Evolutionary conservation across 352 stramenopile genomes (phyloP).

Genomic region (Poterioochromonas sp.): DNA sequence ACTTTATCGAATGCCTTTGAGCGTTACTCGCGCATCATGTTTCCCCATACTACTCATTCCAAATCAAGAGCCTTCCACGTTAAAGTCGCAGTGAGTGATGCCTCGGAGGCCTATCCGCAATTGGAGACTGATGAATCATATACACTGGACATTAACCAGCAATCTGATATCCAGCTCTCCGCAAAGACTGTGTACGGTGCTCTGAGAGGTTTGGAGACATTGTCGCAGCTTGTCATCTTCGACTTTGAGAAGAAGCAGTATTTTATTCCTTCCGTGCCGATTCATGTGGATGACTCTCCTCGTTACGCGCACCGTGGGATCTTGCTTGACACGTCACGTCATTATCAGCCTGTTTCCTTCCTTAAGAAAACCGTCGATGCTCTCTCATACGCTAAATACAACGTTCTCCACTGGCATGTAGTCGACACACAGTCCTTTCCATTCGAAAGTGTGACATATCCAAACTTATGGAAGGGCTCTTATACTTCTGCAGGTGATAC

Average conservation of each 20-base stretch:
- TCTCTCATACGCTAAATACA: conserved; percentile 3
- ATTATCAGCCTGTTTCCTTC: not conserved
- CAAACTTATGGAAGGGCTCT: conserved; percentile 6
- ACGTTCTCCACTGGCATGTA: conserved; percentile 14
- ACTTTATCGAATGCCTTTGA: not conserved
- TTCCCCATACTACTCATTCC: conserved; percentile 15
- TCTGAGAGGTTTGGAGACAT: not conserved
- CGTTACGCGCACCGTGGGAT: not conserved
- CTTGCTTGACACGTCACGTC: not conserved
- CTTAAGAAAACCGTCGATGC: conserved; percentile 4
- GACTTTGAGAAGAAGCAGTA: not conserved
- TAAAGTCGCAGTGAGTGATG: not conserved
- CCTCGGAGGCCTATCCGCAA: conserved; percentile 7
- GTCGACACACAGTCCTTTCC: not conserved
- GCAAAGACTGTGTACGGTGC: conserved; percentile 18
- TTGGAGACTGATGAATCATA: not conserved
- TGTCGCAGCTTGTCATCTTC: not conserved
- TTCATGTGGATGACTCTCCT: not conserved
- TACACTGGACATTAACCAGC: not conserved
- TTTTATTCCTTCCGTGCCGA: not conserved
- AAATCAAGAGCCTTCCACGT: no score
- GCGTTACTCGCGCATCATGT: not conserved
- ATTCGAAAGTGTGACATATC: not conserved
- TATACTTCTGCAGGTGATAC: not conserved
- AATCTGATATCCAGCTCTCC: not conserved